Evolutionary conservation across 83 land plant species (phyloP).

Genomic region (Thuja plicata): DNA sequence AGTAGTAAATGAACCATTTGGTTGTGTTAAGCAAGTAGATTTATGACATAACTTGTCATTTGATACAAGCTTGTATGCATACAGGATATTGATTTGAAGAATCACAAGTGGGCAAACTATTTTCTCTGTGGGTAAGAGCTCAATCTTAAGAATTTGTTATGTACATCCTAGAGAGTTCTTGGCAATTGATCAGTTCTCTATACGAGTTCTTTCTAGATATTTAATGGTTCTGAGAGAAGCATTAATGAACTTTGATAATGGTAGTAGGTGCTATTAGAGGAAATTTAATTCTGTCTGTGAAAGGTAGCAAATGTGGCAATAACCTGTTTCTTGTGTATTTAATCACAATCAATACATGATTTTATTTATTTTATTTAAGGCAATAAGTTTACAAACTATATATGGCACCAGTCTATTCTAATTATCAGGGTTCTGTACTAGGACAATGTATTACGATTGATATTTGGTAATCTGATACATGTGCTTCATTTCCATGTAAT

Average conservation of each 20-base stretch:
- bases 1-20: background rate
- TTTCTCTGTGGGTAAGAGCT: constrained; percentile 84
- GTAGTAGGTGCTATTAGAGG: background rate
- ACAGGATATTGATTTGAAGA: constrained; percentile 88
- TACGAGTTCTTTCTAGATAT: background rate
- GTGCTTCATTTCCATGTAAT: background rate
- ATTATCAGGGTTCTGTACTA: background rate
- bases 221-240: constrained; percentile 2
- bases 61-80: constrained; percentile 21
- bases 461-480: background rate
- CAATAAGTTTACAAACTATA: background rate
- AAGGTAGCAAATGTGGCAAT: background rate
- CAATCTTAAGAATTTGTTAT: background rate
- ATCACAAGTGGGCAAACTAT: constrained; percentile 93
- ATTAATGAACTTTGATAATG: constrained; percentile 2
- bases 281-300: background rate
- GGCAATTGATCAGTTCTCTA: background rate
- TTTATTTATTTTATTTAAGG: background rate
- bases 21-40: background rate
- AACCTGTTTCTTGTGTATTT: background rate
- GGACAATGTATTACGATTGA: background rate
- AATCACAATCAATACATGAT: background rate
- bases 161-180: background rate
- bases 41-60: background rate
- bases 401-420: background rate